Conservation (phyloP, 1,139 yeast genomes). For the Debaryomyces sp. region DNA sequence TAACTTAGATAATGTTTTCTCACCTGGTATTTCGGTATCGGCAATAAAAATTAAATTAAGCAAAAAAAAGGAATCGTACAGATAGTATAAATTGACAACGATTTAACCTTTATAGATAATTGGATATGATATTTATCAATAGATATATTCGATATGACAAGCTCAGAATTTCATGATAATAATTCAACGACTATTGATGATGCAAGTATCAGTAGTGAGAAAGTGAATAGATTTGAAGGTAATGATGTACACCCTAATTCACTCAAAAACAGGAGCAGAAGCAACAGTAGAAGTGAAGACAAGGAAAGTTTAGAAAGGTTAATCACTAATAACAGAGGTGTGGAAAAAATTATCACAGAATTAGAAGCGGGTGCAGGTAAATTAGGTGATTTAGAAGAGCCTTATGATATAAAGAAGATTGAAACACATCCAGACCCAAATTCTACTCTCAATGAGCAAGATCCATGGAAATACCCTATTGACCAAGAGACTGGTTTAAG, state of each 20-base stretch:
- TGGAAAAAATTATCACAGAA: slow-evolving; percentile 33
- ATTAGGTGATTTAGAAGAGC: slow-evolving; percentile 57
- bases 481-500: slow-evolving; percentile 59
- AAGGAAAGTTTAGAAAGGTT: neutral
- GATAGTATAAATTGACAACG: neutral
- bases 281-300: neutral
- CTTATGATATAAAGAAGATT: slow-evolving; percentile 46
- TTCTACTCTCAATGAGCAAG: slow-evolving; percentile 46
- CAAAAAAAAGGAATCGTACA: neutral
- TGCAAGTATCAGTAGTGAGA: slow-evolving; percentile 1
- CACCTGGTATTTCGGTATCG: slow-evolving; percentile 2
- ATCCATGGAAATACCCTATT: slow-evolving; percentile 61
- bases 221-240: neutral
- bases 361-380: slow-evolving; percentile 44
- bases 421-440: slow-evolving; percentile 40
- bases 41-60: neutral
- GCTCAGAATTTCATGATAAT: slow-evolving; percentile 1
- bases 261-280: neutral
- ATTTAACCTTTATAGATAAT: neutral
- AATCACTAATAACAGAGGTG: slow-evolving; percentile 36
- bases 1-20: neutral
- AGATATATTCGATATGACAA: neutral
- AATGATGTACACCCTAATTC: neutral
- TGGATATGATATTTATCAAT: neutral
- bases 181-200: slow-evolving; percentile 2